Percentiles rank a stretch among this genome's conserved stretches.
These are phyloP conservation scores for Podospora pseudopauciseta DNA, from an alignment of 495 filamentous ascomycete genomes.

Conservation along the genomic window DNA sequence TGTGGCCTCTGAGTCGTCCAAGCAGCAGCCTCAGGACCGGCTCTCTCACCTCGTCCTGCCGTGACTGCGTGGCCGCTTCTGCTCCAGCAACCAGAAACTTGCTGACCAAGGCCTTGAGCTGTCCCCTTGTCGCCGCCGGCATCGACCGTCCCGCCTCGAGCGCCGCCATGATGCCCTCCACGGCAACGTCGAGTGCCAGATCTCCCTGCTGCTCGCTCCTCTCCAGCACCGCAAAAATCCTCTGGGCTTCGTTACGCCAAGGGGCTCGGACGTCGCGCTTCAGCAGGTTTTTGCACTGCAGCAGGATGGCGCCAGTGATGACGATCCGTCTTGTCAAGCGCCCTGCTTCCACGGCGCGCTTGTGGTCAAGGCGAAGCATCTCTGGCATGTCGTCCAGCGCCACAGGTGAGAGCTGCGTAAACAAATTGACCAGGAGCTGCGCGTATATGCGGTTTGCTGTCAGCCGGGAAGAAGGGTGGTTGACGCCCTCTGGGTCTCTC, in stretches of 20 bases:
- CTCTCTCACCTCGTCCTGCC: slow-evolving; percentile 57
- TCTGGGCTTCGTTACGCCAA: slow-evolving; percentile 82
- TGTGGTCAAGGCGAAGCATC: slow-evolving; percentile 75
- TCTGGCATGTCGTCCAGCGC: slow-evolving; percentile 66
- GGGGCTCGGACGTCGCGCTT: slow-evolving; percentile 86
- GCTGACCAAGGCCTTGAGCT: slow-evolving; percentile 51
- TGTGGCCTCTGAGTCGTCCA: slow-evolving; percentile 67
- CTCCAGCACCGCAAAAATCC: slow-evolving; percentile 58
- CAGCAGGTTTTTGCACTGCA: slow-evolving; percentile 92
- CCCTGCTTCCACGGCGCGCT: slow-evolving; percentile 65
- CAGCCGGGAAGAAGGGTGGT: slow-evolving; percentile 50
- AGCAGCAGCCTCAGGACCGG: slow-evolving; percentile 80
- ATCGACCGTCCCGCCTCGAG: slow-evolving; percentile 78
- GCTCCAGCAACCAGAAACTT: slow-evolving; percentile 48
- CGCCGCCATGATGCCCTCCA: slow-evolving; percentile 68
- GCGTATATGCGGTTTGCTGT: slow-evolving; percentile 73
- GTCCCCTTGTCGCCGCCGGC: slow-evolving; percentile 60
- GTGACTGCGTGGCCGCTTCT: slow-evolving; percentile 28
- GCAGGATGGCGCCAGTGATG: slow-evolving; percentile 71
- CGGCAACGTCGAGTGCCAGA: slow-evolving; percentile 52
- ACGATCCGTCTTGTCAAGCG: slow-evolving; percentile 68
- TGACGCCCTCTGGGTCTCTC: slow-evolving; percentile 66
- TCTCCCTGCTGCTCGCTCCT: slow-evolving; percentile 40
- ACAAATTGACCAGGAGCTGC: slow-evolving; percentile 62
- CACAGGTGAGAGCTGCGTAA: slow-evolving; percentile 50